Percentiles rank a stretch among this genome's conserved stretches.
These are phyloP conservation scores for Zoysia japonica DNA, from an alignment of 176 grass and related monocot species.

Conservation along the genomic window DNA sequence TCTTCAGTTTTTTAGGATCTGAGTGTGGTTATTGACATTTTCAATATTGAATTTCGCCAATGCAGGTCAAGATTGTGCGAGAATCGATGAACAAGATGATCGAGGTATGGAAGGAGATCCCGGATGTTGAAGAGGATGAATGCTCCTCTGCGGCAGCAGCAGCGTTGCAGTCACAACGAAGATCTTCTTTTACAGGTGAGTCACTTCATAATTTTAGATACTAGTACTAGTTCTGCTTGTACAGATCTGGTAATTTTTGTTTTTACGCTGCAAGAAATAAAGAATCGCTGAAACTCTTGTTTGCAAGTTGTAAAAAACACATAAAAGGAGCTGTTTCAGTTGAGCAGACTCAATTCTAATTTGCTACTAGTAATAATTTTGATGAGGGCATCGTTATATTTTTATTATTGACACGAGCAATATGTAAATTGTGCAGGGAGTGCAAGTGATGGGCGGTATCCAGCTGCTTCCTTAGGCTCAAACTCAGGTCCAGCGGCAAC, in stretches of 20 bases:
- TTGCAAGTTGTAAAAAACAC: slow-evolving; percentile 2
- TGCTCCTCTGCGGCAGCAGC: slow-evolving; percentile 34
- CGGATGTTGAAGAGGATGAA: slow-evolving; percentile 57
- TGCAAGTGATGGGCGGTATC: slow-evolving; percentile 51
- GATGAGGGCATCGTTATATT: neutral
- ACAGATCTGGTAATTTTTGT: slow-evolving; percentile 43
- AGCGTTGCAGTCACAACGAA: slow-evolving; percentile 45
- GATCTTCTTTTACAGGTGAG: slow-evolving; percentile 66
- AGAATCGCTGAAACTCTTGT: neutral
- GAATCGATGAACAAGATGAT: slow-evolving; percentile 92
- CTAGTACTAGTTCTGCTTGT: slow-evolving; percentile 7
- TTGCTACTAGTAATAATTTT: neutral
- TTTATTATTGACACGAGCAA: neutral
- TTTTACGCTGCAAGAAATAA: slow-evolving; percentile 18
- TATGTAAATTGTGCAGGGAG: slow-evolving; percentile 54
- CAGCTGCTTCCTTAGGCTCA: slow-evolving; percentile 50
- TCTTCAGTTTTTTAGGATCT: slow-evolving; percentile 28
- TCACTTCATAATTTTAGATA: slow-evolving; percentile 34
- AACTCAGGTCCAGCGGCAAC: slow-evolving; percentile 53
- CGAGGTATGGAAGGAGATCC: slow-evolving; percentile 90
- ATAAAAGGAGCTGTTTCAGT: slow-evolving; percentile 14
- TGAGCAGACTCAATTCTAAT: slow-evolving; percentile 27
- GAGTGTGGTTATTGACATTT: neutral
- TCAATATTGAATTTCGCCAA: slow-evolving; percentile 25
- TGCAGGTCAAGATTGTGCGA: slow-evolving; percentile 95